Evolutionary conservation across 2,329 filamentous ascomycete genomes (phyloP).

Genomic region (Epichloe coenophiala): DNA sequence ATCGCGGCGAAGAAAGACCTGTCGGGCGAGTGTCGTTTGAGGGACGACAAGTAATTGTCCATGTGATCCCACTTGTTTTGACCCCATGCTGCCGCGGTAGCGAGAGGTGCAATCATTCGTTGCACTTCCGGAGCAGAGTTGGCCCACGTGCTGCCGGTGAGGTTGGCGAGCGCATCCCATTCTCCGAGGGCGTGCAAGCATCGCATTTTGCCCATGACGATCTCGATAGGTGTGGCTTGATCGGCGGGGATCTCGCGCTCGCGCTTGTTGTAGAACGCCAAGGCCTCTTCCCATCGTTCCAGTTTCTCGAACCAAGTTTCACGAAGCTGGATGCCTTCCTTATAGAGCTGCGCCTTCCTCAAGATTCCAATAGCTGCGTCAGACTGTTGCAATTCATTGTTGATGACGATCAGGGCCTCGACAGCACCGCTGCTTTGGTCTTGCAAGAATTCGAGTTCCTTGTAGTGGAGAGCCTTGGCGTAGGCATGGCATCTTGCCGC

Average conservation of each 20-base stretch:
- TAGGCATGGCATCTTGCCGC: constrained; percentile 95
- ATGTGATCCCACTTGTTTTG: constrained; percentile 95
- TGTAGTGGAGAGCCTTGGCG: constrained; percentile 96
- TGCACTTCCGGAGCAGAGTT: constrained; percentile 80
- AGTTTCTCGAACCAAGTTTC: constrained; percentile 99
- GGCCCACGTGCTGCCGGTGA: constrained; percentile 89
- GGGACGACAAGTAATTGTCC: constrained; percentile 91
- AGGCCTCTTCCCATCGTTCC: constrained; percentile 93
- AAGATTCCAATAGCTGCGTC: constrained; percentile 97
- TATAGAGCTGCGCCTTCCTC: constrained; percentile 87
- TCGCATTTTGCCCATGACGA: constrained; percentile 99
- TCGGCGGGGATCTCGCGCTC: constrained; percentile 54
- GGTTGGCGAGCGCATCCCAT: constrained; percentile 82
- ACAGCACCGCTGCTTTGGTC: constrained; percentile 93
- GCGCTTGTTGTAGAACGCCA: constrained; percentile 81
- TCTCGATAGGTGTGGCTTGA: constrained; percentile 60
- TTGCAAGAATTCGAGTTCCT: constrained; percentile 94
- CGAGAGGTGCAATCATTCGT: constrained; percentile 80
- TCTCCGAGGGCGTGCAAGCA: constrained; percentile 94
- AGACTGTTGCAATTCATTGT: constrained; percentile 96
- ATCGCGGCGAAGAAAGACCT: constrained; percentile 97
- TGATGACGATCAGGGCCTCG: constrained; percentile 96
- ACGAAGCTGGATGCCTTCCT: constrained; percentile 81
- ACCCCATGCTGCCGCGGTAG: constrained; percentile 92
- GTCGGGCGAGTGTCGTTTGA: constrained; percentile 88